Percentiles rank a stretch among this genome's conserved stretches.
These are phyloP conservation scores for Lachnellula arida DNA, from an alignment of 2,329 filamentous ascomycete species.

Conservation along the genomic window DNA sequence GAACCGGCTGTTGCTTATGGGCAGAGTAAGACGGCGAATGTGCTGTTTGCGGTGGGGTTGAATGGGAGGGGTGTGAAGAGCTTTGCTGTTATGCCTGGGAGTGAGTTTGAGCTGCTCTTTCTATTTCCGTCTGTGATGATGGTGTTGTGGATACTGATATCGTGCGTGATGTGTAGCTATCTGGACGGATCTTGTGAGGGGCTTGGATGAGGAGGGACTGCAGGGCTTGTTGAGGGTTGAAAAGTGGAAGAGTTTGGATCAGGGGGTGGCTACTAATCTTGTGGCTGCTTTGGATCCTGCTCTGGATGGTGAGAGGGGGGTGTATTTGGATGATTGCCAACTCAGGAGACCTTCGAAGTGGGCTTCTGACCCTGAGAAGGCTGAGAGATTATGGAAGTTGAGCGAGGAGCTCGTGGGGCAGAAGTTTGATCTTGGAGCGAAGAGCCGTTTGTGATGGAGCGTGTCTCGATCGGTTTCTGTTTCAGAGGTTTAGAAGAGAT, in stretches of 20 bases:
- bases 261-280: slow-evolving; percentile 17
- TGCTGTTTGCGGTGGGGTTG: slow-evolving; percentile 24
- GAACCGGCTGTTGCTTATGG: slow-evolving; percentile 35
- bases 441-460: slow-evolving; percentile 1
- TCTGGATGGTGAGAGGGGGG: slow-evolving; percentile 9
- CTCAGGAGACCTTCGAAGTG: slow-evolving; percentile 11
- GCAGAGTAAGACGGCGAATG: slow-evolving; percentile 42
- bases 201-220: slow-evolving; percentile 4
- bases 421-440: neutral
- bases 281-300: slow-evolving; percentile 20
- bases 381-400: slow-evolving; percentile 17
- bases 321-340: slow-evolving; percentile 18
- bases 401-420: slow-evolving; percentile 17
- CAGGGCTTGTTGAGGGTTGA: neutral
- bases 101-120: slow-evolving; percentile 5
- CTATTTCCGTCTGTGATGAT: neutral
- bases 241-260: slow-evolving; percentile 14
- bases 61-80: slow-evolving; percentile 9
- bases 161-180: slow-evolving; percentile 5
- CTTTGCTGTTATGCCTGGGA: slow-evolving; percentile 19
- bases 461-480: neutral
- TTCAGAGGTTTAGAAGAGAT: neutral
- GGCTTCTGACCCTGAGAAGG: slow-evolving; percentile 13
- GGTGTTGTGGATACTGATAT: neutral
- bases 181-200: slow-evolving; percentile 11